phyloP scores from a whole-genome alignment of 176 grass and related monocot species.

The Bromus sterilis region DNA sequence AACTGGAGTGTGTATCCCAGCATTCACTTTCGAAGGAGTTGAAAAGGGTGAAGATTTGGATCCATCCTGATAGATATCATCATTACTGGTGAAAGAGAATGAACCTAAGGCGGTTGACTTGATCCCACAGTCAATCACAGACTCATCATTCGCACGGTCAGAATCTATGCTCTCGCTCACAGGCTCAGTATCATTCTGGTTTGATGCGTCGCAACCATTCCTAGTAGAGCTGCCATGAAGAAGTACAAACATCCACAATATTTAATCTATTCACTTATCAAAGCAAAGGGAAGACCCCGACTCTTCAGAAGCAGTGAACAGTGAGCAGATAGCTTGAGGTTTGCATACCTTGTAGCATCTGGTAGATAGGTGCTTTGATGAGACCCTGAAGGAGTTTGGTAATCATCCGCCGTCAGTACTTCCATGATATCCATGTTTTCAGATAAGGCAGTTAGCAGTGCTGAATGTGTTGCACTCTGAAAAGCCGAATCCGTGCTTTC shows the following conservation, averaged over 20 bases:
- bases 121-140: background rate
- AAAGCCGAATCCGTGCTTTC: background rate
- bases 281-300: background rate
- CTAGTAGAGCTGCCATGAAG: conserved; percentile 18
- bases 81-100: conserved; percentile 1
- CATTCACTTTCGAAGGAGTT: background rate
- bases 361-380: conserved; percentile 23
- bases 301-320: conserved; percentile 1
- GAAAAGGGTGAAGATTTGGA: conserved; percentile 27
- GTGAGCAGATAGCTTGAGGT: background rate
- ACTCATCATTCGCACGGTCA: background rate
- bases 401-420: background rate
- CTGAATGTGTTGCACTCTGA: background rate
- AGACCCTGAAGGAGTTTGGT: conserved; percentile 16
- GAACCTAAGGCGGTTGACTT: background rate
- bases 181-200: background rate
- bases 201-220: conserved; percentile 21
- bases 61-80: background rate
- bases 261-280: background rate
- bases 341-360: conserved; percentile 35
- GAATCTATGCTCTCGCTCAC: background rate
- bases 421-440: conserved; percentile 12
- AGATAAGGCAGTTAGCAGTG: background rate
- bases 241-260: background rate
- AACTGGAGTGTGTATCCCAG: conserved; percentile 20